Conservation (phyloP, 305 asterid genomes). For the Stenogyne calaminthoides region DNA sequence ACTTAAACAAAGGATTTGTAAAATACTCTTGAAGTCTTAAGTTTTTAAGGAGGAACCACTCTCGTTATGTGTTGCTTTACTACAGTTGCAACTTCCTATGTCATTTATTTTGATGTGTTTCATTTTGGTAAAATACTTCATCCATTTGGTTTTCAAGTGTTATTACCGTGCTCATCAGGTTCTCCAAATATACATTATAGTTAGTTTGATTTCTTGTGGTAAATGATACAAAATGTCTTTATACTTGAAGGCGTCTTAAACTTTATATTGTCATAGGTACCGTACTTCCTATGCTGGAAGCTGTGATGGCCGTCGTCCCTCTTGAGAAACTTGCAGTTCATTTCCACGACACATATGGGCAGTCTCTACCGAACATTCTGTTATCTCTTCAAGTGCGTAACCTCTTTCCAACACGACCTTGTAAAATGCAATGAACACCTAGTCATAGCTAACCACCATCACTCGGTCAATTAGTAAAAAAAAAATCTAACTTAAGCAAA, state of each 20-base stretch:
- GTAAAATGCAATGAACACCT: not conserved
- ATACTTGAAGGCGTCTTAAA: conserved; percentile 16
- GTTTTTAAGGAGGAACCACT: not conserved
- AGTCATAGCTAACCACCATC: conserved; percentile 5
- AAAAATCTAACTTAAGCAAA: not conserved
- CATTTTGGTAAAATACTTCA: not conserved
- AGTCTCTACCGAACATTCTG: conserved; percentile 86
- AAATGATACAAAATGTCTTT: not conserved
- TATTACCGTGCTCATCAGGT: not conserved
- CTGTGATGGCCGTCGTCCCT: conserved; percentile 88
- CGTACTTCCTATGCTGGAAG: conserved; percentile 90
- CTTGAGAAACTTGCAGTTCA: conserved; percentile 90
- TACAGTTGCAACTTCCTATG: not conserved
- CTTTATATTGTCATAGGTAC: conserved; percentile 45
- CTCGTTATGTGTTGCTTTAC: not conserved
- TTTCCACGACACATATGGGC: conserved; percentile 97
- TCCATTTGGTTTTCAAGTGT: not conserved
- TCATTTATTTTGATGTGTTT: not conserved
- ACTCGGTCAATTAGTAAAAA: not conserved
- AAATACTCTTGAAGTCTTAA: not conserved
- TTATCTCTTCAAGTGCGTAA: conserved; percentile 85
- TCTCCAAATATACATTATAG: not conserved
- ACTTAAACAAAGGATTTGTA: not conserved
- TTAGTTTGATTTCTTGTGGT: not conserved
- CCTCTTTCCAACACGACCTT: not conserved